phyloP scores from a whole-genome alignment of 1,139 yeast genomes.

The Pichia sp. region DNA sequence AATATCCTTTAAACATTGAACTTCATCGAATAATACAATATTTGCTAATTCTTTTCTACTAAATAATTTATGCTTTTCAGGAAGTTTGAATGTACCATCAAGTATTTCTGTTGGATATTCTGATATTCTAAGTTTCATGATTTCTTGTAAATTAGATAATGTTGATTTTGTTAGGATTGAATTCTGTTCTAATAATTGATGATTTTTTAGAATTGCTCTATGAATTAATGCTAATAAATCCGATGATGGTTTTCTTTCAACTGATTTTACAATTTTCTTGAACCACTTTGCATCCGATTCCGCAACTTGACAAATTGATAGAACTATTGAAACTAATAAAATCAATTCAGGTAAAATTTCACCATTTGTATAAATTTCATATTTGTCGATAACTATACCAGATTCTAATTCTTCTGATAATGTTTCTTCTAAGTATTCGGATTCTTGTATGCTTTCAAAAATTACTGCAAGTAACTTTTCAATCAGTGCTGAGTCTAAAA shows the following conservation, averaged over 20 bases:
- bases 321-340: slow-evolving; percentile 46
- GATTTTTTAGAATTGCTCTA: slow-evolving; percentile 41
- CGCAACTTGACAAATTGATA: slow-evolving; percentile 37
- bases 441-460: slow-evolving; percentile 28
- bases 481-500: slow-evolving; percentile 14
- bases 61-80: slow-evolving; percentile 14
- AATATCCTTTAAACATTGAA: slow-evolving; percentile 34
- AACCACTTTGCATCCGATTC: slow-evolving; percentile 30
- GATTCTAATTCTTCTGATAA: slow-evolving; percentile 33
- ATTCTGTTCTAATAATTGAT: slow-evolving; percentile 39
- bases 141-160: slow-evolving; percentile 30
- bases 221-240: slow-evolving; percentile 34
- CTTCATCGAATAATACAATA: slow-evolving; percentile 50
- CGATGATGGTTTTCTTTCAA: slow-evolving; percentile 19
- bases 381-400: slow-evolving; percentile 49
- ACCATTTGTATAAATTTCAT: slow-evolving; percentile 53
- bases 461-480: slow-evolving; percentile 30
- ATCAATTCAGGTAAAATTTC: slow-evolving; percentile 53
- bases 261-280: slow-evolving; percentile 25
- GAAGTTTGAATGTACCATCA: slow-evolving; percentile 14
- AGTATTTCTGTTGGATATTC: slow-evolving; percentile 35
- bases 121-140: slow-evolving; percentile 33
- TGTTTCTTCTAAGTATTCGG: slow-evolving; percentile 28
- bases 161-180: slow-evolving; percentile 36
- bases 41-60: slow-evolving; percentile 42